Conservation (phyloP, 257 asterid species). For the Handroanthus guayacan region DNA sequence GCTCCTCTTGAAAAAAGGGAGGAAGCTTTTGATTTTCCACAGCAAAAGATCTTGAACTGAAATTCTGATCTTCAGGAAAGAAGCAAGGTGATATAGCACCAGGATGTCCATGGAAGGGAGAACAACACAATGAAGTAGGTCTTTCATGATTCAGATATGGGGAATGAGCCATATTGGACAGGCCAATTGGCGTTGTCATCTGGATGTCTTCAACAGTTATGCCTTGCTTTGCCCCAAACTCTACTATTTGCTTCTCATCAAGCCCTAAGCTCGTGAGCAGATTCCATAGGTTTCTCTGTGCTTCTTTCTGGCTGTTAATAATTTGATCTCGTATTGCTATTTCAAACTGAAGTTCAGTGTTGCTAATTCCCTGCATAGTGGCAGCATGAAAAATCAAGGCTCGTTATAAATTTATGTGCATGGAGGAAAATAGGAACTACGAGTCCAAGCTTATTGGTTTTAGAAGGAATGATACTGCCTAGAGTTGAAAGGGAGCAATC, state of each 20-base stretch:
- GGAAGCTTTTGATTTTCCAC: conserved; percentile 47
- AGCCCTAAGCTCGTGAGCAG: conserved; percentile 81
- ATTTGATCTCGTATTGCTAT: conserved; percentile 96
- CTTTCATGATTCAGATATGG: conserved; percentile 44
- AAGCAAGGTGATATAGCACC: conserved; percentile 45
- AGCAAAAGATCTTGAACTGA: conserved; percentile 48
- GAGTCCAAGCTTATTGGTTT: background rate
- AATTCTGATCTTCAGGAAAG: conserved; percentile 55
- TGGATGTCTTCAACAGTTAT: conserved; percentile 66
- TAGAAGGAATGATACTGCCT: conserved; percentile 5
- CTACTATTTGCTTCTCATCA: conserved; percentile 75
- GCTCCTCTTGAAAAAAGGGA: conserved; percentile 58
- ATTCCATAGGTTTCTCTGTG: conserved; percentile 76
- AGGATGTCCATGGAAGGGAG: conserved; percentile 42
- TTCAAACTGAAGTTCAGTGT: conserved; percentile 94
- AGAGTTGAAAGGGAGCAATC: background rate
- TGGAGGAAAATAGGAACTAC: conserved; percentile 18
- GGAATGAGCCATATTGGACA: conserved; percentile 46
- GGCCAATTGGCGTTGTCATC: conserved; percentile 49
- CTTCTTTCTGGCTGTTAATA: conserved; percentile 83
- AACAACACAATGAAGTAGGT: conserved; percentile 37
- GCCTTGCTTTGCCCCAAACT: conserved; percentile 75
- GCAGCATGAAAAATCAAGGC: conserved; percentile 22
- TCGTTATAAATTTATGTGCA: conserved; percentile 13
- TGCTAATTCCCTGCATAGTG: conserved; percentile 72